Conservation (phyloP, 2,329 filamentous ascomycete genomes). For the Fusarium aywerte region DNA sequence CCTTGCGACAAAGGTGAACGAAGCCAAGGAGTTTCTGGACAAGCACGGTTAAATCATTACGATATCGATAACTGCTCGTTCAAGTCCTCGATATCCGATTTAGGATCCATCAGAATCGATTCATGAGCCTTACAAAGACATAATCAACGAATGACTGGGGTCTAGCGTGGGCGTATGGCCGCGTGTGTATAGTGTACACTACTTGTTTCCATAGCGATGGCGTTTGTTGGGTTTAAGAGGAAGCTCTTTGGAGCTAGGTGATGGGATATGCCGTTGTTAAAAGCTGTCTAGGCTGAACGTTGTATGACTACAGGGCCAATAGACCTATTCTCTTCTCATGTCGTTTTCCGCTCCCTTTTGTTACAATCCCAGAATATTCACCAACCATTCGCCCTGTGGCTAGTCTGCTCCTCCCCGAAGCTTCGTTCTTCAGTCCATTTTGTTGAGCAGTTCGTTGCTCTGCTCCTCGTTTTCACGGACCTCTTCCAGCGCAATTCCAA, state of each 20-base stretch:
- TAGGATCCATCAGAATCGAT: neutral
- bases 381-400: neutral
- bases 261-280: conserved; percentile 35
- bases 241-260: conserved; percentile 35
- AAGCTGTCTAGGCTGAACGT: conserved; percentile 35
- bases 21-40: conserved; percentile 96
- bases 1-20: conserved; percentile 96
- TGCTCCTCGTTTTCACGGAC: conserved; percentile 37
- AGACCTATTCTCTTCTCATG: conserved; percentile 45
- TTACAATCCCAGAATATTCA: neutral
- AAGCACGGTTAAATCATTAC: conserved; percentile 60
- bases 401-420: too few species aligned
- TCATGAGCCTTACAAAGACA: conserved; percentile 12
- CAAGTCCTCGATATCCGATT: conserved; percentile 5
- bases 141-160: conserved; percentile 24
- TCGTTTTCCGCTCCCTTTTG: neutral
- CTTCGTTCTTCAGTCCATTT: conserved; percentile 22
- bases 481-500: conserved; percentile 57
- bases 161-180: conserved; percentile 23
- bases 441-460: conserved; percentile 15
- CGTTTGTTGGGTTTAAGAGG: conserved; percentile 51
- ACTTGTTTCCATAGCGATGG: conserved; percentile 59
- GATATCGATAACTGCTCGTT: conserved; percentile 16
- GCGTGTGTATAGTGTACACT: conserved; percentile 52
- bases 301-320: conserved; percentile 43